Evolutionary conservation across 106 monocot genomes (phyloP).

Genomic region (Dioscorea dumetorum): DNA sequence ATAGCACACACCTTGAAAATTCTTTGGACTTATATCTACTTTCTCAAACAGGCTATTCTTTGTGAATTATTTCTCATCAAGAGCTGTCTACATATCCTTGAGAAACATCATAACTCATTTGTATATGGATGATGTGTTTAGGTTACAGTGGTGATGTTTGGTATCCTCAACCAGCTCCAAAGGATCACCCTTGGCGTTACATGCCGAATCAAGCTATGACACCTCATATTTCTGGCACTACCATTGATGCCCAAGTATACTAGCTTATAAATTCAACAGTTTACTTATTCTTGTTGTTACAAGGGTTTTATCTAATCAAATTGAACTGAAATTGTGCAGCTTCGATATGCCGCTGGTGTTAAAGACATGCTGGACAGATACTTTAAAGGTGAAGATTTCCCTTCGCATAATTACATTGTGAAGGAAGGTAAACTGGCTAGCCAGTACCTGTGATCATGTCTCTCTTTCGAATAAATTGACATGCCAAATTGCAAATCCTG

Average conservation of each 20-base stretch:
- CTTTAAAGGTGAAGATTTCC: conserved; percentile 94
- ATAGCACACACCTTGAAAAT: too few relatives aligned
- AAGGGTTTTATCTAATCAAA: background rate
- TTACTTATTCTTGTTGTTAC: background rate
- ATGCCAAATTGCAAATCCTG: too few relatives aligned
- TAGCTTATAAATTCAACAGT: background rate
- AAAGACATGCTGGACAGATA: conserved; percentile 93
- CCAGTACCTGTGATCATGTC: conserved; percentile 61
- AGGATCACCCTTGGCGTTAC: conserved; percentile 92
- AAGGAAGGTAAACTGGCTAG: conserved; percentile 89
- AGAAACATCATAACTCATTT: background rate
- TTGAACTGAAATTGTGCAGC: conserved; percentile 35
- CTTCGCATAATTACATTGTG: conserved; percentile 85
- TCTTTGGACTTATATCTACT: too few relatives aligned
- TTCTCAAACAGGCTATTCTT: too few relatives aligned
- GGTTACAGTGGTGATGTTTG: conserved; percentile 99
- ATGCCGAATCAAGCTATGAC: conserved; percentile 99
- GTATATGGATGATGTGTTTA: conserved; percentile 6
- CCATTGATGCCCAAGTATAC: conserved; percentile 87
- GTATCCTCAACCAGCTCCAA: conserved; percentile 94
- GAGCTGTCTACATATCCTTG: too few relatives aligned
- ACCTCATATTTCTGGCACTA: conserved; percentile 88
- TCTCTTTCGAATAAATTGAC: background rate
- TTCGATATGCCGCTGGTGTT: conserved; percentile 87
- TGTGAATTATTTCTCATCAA: too few relatives aligned